Evolutionary conservation across 176 grass and related monocot genomes (phyloP), one percentile per base, ranked within the genome.

Genomic region (Hsuehochloa calcarea): DNA sequence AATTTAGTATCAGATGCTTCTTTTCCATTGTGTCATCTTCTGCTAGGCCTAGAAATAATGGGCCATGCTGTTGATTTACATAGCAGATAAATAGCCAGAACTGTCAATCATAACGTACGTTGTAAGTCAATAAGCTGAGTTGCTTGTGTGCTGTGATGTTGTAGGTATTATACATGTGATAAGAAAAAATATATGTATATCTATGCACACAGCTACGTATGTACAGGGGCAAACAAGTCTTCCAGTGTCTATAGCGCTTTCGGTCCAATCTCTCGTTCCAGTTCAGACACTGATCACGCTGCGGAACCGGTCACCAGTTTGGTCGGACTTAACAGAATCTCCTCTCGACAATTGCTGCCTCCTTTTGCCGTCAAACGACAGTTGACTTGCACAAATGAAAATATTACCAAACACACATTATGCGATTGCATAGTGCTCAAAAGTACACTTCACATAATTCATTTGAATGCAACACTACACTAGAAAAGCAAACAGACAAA

Each of bases 241-340:
- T 47, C 50, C 37, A 72, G 39, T 12, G 41, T 65, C 82, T 94
- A 95, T 51, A 99, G 61, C 29, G 93, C 93, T 70, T 99, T 99
- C 87, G 97, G 78, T 96, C 97, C 59, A 94, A 39, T 39, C 97
- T 85, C 87, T 99, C 97, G 8, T 99, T 99, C 97, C 97, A 99
- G 80, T 96, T 99, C 65, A 99, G 89, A 75, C 97, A 99, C 93
- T 77, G 81, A 99, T 88, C 75, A 99, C 61, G 84, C 96, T 99
- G 78, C 77, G 91, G 77, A 99, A 99, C 96, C 96, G 96, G 29
- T 99, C 96, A 0, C 91, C 88, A 10, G 96, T 99, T 87, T 99
- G 93, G 81, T 96, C 96, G 2, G 88, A 96, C 88, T 99, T 99
- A 88, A 99, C 66, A 12, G 97, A 96, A 54, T 99, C 97, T 45